A percentile compares a stretch with the other conserved stretches of the same genome.
These are phyloP conservation scores for Bjerkandera adusta DNA, from an alignment of 1,284 basidiomycete species.

Conservation along the genomic window DNA sequence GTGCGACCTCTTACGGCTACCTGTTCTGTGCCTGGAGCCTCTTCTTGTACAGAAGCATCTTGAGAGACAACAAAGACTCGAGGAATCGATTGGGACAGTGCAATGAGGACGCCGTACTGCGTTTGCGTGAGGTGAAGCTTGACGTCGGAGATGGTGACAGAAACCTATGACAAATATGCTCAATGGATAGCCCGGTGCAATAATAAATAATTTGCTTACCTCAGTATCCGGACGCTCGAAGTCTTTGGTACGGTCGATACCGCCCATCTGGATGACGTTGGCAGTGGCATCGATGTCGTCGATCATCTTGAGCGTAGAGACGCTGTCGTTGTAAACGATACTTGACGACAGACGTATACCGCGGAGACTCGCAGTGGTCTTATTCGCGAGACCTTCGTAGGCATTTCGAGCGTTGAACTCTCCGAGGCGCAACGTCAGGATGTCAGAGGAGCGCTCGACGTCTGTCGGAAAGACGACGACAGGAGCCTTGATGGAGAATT, in stretches of 20 bases:
- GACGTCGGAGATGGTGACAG: slow-evolving; percentile 85
- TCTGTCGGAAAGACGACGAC: slow-evolving; percentile 89
- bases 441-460: slow-evolving; percentile 61
- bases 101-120: slow-evolving; percentile 85
- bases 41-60: slow-evolving; percentile 6
- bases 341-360: slow-evolving; percentile 87
- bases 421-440: slow-evolving; percentile 83
- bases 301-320: slow-evolving; percentile 79
- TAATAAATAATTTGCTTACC: slow-evolving; percentile 40
- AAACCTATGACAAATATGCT: slow-evolving; percentile 45
- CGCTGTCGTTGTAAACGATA: slow-evolving; percentile 47
- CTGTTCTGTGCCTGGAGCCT: not conserved
- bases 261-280: slow-evolving; percentile 63
- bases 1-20: slow-evolving; percentile 5
- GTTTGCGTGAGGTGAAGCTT: slow-evolving; percentile 86
- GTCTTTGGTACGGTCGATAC: slow-evolving; percentile 49
- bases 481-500: slow-evolving; percentile 88
- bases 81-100: slow-evolving; percentile 74
- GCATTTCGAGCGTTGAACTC: slow-evolving; percentile 86
- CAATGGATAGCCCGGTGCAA: not conserved
- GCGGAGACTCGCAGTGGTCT: slow-evolving; percentile 75
- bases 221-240: slow-evolving; percentile 64
- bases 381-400: slow-evolving; percentile 63
- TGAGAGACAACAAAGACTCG: slow-evolving; percentile 49
- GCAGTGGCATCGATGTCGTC: slow-evolving; percentile 87